Conservation (phyloP, 164 flowering plant genomes). For the Magnolia changhungtana region DNA sequence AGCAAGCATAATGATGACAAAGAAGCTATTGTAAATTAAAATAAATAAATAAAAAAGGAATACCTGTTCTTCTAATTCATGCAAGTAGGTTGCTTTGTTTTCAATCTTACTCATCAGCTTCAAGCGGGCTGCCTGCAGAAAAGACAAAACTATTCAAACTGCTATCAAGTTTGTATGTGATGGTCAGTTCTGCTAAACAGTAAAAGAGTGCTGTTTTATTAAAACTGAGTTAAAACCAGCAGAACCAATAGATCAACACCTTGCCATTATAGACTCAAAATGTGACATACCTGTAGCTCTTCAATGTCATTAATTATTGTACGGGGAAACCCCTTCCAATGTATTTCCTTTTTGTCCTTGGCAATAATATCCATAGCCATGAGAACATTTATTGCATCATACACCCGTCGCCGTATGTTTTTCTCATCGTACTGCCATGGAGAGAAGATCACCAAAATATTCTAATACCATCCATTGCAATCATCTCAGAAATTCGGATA, state of each 20-base stretch:
- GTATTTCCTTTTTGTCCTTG: conserved; percentile 37
- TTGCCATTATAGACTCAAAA: neutral
- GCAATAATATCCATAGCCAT: conserved; percentile 40
- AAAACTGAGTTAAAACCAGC: neutral
- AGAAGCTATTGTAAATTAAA: neutral
- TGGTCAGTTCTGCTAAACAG: neutral
- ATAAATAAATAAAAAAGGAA: neutral
- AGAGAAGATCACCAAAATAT: neutral
- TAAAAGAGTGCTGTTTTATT: neutral
- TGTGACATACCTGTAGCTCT: conserved; percentile 24
- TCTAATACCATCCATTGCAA: neutral
- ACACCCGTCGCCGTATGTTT: conserved; percentile 39
- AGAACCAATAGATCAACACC: neutral
- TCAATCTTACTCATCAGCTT: conserved; percentile 22
- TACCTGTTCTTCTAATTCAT: conserved; percentile 43
- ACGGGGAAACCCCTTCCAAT: conserved; percentile 40
- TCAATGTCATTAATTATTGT: conserved; percentile 23
- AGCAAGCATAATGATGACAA: neutral
- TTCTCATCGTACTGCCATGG: conserved; percentile 33
- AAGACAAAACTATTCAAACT: neutral
- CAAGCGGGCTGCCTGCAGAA: conserved; percentile 21
- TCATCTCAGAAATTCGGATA: neutral
- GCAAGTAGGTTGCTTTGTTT: conserved; percentile 35
- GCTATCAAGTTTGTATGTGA: neutral
- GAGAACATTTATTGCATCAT: conserved; percentile 46